Conservation (phyloP, 176 grass and related monocot genomes). For the Melocanna baccifera region DNA sequence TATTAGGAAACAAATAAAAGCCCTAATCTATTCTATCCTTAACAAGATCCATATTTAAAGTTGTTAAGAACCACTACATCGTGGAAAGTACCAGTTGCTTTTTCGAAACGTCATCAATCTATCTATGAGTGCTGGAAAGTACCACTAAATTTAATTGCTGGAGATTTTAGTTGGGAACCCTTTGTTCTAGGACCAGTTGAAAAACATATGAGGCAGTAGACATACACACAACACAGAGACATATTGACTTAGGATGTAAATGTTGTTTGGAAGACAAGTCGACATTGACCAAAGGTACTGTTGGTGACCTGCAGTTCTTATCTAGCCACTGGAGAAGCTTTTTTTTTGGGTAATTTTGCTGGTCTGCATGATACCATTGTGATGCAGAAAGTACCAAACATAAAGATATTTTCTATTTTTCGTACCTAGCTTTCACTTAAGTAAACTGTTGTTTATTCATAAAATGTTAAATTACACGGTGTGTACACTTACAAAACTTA, state of each 20-base stretch:
- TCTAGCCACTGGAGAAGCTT: background rate
- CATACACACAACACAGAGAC: background rate
- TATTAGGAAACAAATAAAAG: no score
- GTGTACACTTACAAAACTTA: slow-evolving; percentile 1
- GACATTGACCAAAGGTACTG: background rate
- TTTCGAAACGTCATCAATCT: no score
- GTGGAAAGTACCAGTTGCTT: no score
- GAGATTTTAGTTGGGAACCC: no score
- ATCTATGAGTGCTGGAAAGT: no score
- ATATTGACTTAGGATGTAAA: background rate
- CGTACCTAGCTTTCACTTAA: background rate
- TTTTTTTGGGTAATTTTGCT: background rate
- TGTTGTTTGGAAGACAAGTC: slow-evolving; percentile 1
- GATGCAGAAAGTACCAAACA: background rate
- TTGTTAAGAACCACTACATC: no score
- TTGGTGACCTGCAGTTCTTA: background rate
- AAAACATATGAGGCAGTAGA: background rate
- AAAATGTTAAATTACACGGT: background rate
- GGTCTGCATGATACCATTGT: background rate
- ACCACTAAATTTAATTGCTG: no score
- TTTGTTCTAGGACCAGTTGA: no score
- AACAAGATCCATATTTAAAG: no score
- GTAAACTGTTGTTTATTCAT: background rate
- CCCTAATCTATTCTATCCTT: no score
- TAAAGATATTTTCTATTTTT: background rate